Evolutionary conservation across 1,139 yeast genomes (phyloP), one percentile per base, ranked within the genome.

Genomic region (Saccharomyces hybrid): DNA sequence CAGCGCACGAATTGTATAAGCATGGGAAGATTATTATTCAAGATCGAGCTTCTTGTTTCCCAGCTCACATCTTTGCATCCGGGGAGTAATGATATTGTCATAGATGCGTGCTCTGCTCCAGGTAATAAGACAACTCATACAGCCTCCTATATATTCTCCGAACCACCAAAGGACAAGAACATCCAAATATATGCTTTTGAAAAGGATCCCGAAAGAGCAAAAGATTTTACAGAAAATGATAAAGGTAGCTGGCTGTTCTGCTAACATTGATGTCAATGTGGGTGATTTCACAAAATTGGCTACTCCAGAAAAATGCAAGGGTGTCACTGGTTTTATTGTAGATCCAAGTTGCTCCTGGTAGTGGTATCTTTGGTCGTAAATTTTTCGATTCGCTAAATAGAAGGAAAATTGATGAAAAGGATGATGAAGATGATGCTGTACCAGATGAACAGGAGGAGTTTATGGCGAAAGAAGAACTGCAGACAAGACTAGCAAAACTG

Each of bases 261-360:
- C 63, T 42, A 59, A 63, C 19, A 60, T 91, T 27, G 79, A 79
- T 31, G 79, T 89, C n/a, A 81, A 84, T 49, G 86, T 85, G 51
- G 87, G 87, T 21, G 99, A 93, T 71, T 95, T 93, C 68, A 89
- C 97, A 2, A 73, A 79, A 9, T 44, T 68, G 11, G 69, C 74
- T 1, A 75, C 78, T 12, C 95, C 95, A 0, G 62, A 64, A 1
- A 86, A 85, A 52, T 87, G 78, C 59, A 73, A 78, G 0, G 75
- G 80, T 26, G 88, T 89, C 3, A 84, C 89, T 0, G 97, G 96
- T 0, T 73, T 93, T 50, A 78, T 95, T 5, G 95, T 95, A 2
- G 99, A 93, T 70, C 99, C 99, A 0, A 89, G 97, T 3, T 93
- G 99, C 69, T 88, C 97, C 34, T n/a, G 99, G 99, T 0, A 87